Evolutionary conservation across 2,329 filamentous ascomycete genomes (phyloP).

Genomic region (Phoma sp.): DNA sequence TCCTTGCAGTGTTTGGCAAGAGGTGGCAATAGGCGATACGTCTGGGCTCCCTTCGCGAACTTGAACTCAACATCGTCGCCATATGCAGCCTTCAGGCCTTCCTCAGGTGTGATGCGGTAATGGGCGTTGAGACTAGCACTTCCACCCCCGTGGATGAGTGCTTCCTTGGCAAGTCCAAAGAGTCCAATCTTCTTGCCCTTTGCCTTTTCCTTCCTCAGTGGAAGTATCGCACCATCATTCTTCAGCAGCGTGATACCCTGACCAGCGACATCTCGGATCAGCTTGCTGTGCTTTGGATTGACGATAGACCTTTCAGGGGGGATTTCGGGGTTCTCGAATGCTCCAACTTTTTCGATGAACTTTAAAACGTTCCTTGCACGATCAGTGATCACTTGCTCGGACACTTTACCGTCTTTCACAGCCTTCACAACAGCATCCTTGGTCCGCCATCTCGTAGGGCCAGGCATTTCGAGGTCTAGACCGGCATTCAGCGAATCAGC

Average conservation of each 20-base stretch:
- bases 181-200: conserved; percentile 67
- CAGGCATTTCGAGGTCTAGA: conserved; percentile 49
- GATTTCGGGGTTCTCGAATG: conserved; percentile 63
- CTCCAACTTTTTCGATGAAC: conserved; percentile 71
- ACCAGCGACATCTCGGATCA: conserved; percentile 69
- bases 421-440: conserved; percentile 64
- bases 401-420: conserved; percentile 57
- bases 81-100: conserved; percentile 35
- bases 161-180: conserved; percentile 69
- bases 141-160: conserved; percentile 44
- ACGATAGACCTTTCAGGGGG: conserved; percentile 67
- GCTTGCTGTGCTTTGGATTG: conserved; percentile 63
- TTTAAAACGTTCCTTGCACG: conserved; percentile 54
- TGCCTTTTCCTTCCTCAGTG: conserved; percentile 65
- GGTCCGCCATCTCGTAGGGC: conserved; percentile 69
- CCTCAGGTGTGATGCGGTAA: conserved; percentile 37
- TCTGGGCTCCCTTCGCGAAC: conserved; percentile 43
- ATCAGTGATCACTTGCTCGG: conserved; percentile 39
- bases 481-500: conserved; percentile 46
- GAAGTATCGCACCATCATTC: conserved; percentile 70
- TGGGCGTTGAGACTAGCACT: conserved; percentile 38
- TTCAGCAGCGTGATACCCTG: conserved; percentile 76
- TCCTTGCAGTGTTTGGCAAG: conserved; percentile 37
- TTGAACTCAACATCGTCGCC: conserved; percentile 40
- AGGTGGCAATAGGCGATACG: conserved; percentile 43